Percentiles rank a stretch among this genome's conserved stretches.
Conservation (phyloP, 805 yeast species). For the Nakazawaea ambrosiae region DNA sequence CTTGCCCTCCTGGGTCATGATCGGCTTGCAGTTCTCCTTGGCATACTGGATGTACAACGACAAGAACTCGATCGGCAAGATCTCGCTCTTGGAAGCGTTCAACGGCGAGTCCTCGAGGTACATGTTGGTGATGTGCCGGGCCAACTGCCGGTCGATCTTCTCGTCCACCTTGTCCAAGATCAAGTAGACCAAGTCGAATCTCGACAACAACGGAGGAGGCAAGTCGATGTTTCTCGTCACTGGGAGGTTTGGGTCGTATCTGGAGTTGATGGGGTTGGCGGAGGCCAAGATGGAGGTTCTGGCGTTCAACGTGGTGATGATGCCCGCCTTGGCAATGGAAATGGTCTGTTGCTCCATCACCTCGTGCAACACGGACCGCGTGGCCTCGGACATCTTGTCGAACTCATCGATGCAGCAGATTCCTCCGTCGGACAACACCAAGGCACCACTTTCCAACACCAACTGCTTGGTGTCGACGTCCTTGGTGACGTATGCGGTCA, state of each 20-base stretch:
- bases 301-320: conserved; percentile 93
- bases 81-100: conserved; percentile 57
- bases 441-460: conserved; percentile 93
- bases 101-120: conserved; percentile 84
- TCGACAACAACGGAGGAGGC: conserved; percentile 91
- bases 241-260: conserved; percentile 91
- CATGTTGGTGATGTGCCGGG: conserved; percentile 85
- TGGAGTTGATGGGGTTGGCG: conserved; percentile 94
- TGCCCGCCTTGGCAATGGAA: conserved; percentile 97
- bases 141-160: conserved; percentile 74
- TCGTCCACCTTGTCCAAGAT: conserved; percentile 92
- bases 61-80: conserved; percentile 80
- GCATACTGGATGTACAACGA: conserved; percentile 91
- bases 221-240: conserved; percentile 93
- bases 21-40: conserved; percentile 79
- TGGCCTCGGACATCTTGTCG: conserved; percentile 93
- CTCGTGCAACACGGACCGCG: conserved; percentile 93
- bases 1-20: conserved; percentile 72
- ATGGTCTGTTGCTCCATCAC: conserved; percentile 99
- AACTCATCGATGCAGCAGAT: conserved; percentile 98
- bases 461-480: conserved; percentile 91
- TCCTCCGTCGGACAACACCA: conserved; percentile 96
- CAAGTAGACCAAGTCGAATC: conserved; percentile 91
- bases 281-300: conserved; percentile 93
- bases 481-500: conserved; percentile 93